Evolutionary conservation across 768 basidiomycete species (phyloP), one percentile per base, ranked within the genome.

Genomic region (Chlorophyllum brunneum): DNA sequence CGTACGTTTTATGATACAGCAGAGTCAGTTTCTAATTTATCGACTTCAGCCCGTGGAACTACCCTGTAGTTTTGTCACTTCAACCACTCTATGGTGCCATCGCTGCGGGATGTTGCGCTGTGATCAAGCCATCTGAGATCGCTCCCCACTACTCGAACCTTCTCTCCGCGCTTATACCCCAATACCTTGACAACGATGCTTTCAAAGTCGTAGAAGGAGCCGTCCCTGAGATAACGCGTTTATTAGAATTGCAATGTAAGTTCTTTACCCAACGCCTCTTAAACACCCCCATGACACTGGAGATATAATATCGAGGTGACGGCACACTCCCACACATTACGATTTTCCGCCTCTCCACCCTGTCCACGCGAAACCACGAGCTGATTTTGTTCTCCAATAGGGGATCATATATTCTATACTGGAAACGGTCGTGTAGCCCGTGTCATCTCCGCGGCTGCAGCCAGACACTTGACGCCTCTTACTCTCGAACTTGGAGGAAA

Each of bases 41-140:
- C 20, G 13, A 16, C 15, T 15, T n/a, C 11, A 85, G 83, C 15
- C 83, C 83, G 2, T 86, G 83, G 82, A 86, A 86, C 59, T 86
- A 80, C 57, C 85, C 85, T 0, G 59, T 81, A 45, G 66, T 80
- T 8, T 72, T 85, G 27, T 70, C 67, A 61, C 63, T 86, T 5
- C 75, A 77, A 33, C 85, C 86, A 2, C 67, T 85, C 18, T 71
- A 78, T 44, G 88, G 87, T 3, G 88, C 88, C 1, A 85, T 92
- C 43, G 74, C 86, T 0, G 86, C 87, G 0, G 89, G 88, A 0
- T 86, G 84, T 59, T 75, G 81, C n/a, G 77, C 75, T 0, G 73
- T 82, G 7, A 40, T 89, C 59, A 90, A 91, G 61, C 76, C 78
- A 0, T 88, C 86, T 6, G 89, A 91, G 60, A 61, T 80, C 41